Evolutionary conservation across 2,329 filamentous ascomycete genomes (phyloP).

Genomic region (Apiospora marii): DNA sequence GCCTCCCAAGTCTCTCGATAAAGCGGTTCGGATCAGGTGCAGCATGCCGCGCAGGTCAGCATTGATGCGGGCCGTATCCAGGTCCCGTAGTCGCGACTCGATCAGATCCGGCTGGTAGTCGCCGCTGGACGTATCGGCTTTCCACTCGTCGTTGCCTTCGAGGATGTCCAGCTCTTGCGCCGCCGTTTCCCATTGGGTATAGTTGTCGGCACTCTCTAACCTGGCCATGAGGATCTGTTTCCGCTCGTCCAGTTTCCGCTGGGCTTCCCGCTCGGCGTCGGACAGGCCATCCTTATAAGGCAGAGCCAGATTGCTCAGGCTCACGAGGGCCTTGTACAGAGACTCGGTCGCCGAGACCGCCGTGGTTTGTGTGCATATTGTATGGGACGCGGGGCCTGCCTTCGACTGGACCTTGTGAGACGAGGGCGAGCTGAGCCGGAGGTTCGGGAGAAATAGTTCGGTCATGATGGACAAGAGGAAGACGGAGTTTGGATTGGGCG

Average conservation of each 20-base stretch:
- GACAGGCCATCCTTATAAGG: conserved; percentile 62
- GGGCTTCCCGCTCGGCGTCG: conserved; percentile 56
- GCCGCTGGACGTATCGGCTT: conserved; percentile 65
- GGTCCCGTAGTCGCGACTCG: conserved; percentile 70
- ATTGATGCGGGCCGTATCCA: conserved; percentile 76
- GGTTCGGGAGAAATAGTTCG: conserved; percentile 25
- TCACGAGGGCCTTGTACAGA: conserved; percentile 45
- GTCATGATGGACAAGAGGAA: conserved; percentile 22
- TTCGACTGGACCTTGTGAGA: conserved; percentile 11
- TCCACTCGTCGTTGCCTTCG: conserved; percentile 85
- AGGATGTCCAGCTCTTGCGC: conserved; percentile 80
- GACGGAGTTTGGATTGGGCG: background rate
- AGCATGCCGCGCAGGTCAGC: conserved; percentile 81
- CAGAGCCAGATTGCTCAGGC: conserved; percentile 51
- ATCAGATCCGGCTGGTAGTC: conserved; percentile 79
- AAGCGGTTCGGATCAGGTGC: conserved; percentile 78
- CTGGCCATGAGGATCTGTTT: conserved; percentile 69
- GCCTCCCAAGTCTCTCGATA: conserved; percentile 82
- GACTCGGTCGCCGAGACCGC: conserved; percentile 24
- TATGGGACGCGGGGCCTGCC: background rate
- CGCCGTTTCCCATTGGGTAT: conserved; percentile 76
- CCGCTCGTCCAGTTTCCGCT: conserved; percentile 60
- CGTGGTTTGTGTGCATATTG: background rate
- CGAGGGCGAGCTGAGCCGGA: conserved; percentile 21
- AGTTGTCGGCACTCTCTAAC: conserved; percentile 72